Percentiles rank a stretch among this genome's conserved stretches.
These are phyloP conservation scores for Albophoma yamanashiensis DNA, from an alignment of 2,329 filamentous ascomycete species.

Conservation along the genomic window DNA sequence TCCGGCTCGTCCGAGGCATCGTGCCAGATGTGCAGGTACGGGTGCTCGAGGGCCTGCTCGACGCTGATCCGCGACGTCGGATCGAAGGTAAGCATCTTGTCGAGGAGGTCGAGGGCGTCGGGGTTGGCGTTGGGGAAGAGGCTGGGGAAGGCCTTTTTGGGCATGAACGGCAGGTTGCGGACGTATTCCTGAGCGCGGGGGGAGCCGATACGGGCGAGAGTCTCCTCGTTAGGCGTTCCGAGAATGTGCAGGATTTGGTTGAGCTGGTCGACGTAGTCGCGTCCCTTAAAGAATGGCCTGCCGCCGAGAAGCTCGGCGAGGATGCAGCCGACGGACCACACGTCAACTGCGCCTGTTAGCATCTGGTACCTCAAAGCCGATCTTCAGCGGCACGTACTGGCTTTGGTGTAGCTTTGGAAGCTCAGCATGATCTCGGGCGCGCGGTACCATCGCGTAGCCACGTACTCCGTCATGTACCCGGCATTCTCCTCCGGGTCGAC, in stretches of 20 bases:
- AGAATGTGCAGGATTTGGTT: constrained; percentile 99
- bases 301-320: constrained; percentile 91
- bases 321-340: constrained; percentile 98
- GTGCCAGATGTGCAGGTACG: constrained; percentile 96
- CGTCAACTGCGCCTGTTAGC: constrained; percentile 58
- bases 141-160: constrained; percentile 78
- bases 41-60: constrained; percentile 90
- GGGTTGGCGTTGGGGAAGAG: constrained; percentile 94
- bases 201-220: constrained; percentile 84
- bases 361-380: not conserved
- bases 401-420: constrained; percentile 99
- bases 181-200: constrained; percentile 97
- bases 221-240: constrained; percentile 92
- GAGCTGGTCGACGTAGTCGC: constrained; percentile 97
- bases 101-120: constrained; percentile 86
- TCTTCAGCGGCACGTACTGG: constrained; percentile 57
- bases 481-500: constrained; percentile 97
- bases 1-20: constrained; percentile 91
- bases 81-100: constrained; percentile 96
- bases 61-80: constrained; percentile 88
- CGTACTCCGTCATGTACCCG: constrained; percentile 99
- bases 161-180: constrained; percentile 88
- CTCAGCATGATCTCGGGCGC: constrained; percentile 99
- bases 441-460: constrained; percentile 90
- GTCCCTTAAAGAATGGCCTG: constrained; percentile 97